Base-by-base conservation (phyloP, 1,284 basidiomycete genomes). In the Violaceomyces palustris region DNA sequence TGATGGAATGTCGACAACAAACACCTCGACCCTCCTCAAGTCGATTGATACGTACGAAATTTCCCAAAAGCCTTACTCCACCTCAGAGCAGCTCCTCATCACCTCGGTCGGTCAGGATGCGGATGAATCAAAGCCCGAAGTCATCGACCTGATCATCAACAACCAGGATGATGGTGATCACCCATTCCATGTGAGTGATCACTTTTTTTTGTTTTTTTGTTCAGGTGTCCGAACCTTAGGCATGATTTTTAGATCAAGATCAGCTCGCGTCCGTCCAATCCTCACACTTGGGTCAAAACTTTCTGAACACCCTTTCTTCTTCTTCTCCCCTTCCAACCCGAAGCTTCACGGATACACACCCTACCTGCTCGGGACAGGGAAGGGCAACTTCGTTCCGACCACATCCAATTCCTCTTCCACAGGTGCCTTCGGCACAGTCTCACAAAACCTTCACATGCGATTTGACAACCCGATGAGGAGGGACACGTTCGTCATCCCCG, bases 161-260 rank as follows among this genome's bases (percentile, higher is more conserved):
- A 71, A 73, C 40, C 49, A 58, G 22, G 76, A 77, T 57, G 76
- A 78, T 40, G 76, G 75, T 10, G 71, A 74, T 38, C 78, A 78
- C 46, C 78, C 78, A 0, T 78, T 79, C 67, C 78, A 78, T 42
- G 65, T 77, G 24, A 56, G 69, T 45, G 55, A 60, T 1, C 71
- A 80, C 50, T 74, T 74, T 44, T 77, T 78, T 45, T 74, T 75
- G 39, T 62, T 64, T 35, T 66, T 77, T 62, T 72, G 66, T 9
- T 42, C 50, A 6, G 74, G n/a, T n/a, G n/a, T n/a, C n/a, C n/a
- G n/a, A n/a, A n/a, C n/a, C n/a, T n/a, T n/a, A n/a, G n/a, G n/a
- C n/a, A 75, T 2, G 44, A 52, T 22, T n/a, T n/a, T n/a, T n/a
- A n/a, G n/a, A n/a, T n/a, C n/a, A n/a, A n/a, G n/a, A n/a, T n/a